Conservation (phyloP, 2,329 filamentous ascomycete genomes). For the Elsinoe ampelina region DNA sequence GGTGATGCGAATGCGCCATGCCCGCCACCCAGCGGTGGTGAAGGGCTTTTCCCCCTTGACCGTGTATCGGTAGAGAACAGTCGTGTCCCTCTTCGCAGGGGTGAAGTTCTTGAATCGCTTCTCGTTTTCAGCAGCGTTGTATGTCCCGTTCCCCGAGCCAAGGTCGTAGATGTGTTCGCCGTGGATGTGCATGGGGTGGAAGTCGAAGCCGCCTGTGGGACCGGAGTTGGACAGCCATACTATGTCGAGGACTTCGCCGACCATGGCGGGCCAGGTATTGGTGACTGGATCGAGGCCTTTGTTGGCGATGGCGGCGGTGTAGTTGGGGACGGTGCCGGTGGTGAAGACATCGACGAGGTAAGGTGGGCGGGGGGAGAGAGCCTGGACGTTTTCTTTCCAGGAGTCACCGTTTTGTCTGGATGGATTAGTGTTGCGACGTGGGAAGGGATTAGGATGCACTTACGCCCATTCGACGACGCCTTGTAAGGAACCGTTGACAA, state of each 20-base stretch:
- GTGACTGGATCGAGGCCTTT: slow-evolving; percentile 47
- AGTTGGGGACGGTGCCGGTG: slow-evolving; percentile 34
- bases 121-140: slow-evolving; percentile 43
- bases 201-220: slow-evolving; percentile 34
- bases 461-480: slow-evolving; percentile 9
- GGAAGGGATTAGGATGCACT: neutral
- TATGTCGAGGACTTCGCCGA: slow-evolving; percentile 50
- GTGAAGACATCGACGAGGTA: slow-evolving; percentile 43
- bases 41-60: slow-evolving; percentile 30
- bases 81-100: slow-evolving; percentile 40
- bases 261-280: slow-evolving; percentile 42
- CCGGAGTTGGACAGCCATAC: slow-evolving; percentile 24
- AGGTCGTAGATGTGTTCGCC: slow-evolving; percentile 47
- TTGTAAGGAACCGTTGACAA: slow-evolving; percentile 6
- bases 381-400: slow-evolving; percentile 5
- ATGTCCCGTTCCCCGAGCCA: slow-evolving; percentile 45
- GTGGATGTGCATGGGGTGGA: slow-evolving; percentile 49
- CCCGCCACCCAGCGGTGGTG: slow-evolving; percentile 48
- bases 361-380: slow-evolving; percentile 23
- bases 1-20: slow-evolving; percentile 48
- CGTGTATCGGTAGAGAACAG: slow-evolving; percentile 48
- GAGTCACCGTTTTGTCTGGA: slow-evolving; percentile 2
- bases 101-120: slow-evolving; percentile 16
- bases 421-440: neutral
- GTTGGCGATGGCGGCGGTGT: slow-evolving; percentile 41